Base-by-base conservation (phyloP, 2,329 filamentous ascomycete genomes). In the Akanthomyces dipterigenus region DNA sequence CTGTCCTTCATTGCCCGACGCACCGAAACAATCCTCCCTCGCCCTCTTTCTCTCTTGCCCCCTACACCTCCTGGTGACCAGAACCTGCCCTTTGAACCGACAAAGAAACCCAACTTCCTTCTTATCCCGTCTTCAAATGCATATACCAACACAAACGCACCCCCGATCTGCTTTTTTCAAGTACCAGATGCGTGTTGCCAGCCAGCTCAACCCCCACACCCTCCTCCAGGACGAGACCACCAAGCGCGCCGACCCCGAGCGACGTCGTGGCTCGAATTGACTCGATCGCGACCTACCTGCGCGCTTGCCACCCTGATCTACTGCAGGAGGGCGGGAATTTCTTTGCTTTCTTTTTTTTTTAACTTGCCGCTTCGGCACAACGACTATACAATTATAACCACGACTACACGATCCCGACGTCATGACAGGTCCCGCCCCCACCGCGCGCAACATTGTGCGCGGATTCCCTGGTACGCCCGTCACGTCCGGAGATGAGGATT, bases 401-500 rank as follows among this genome's bases (percentile, higher is more conserved):
- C 26, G 16, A 42, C 34, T 34, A 22, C 48, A 36, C 48, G 24
- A 49, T 46, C 28, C 45, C 58, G 28, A 48, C 57, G 67, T 65
- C 68, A 82, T 82, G 79, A 75, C 81, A 72, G 73, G 74, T 63
- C 75, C 77, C 53, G 77, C 76, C 51, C 74, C 77, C 57, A 75
- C 79, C 67, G 81, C 82, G 62, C 76, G 79, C 68, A 82, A 76
- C 59, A 83, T 80, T 16, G 77, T 85, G 69, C 82, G 83, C 67
- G 82, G 83, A 51, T 86, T 85, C 65, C 77, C 78, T 64, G 72
- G 75, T n/a, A 82, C 82, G 24, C 80, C 82, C 18, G 76, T 76
- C 57, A 76, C 77, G 5, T 85, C 83, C 40, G 81, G 79, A 65
- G 82, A 86, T 65, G 83, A 85, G 63, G 82, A 85, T 64, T 83